Evolutionary conservation across 495 filamentous ascomycete genomes (phyloP), one percentile per base, ranked within the genome.

Genomic region (Umbilicaria muhlenbergii): DNA sequence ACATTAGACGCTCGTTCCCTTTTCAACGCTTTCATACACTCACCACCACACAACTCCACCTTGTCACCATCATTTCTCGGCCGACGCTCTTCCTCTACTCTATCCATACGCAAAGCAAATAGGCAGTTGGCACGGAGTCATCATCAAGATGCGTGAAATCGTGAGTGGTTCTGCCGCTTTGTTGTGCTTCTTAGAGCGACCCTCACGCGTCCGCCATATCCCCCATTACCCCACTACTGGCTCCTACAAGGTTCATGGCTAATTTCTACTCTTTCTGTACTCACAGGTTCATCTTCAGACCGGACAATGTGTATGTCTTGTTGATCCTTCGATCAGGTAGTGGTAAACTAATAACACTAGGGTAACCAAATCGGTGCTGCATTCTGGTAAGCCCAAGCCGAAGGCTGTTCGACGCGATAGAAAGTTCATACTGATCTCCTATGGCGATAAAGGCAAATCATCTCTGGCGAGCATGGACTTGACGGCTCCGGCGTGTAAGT

Each of bases 291-390:
- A 83, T 69, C 86, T 98, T 57, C 92, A 99, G 70, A 96, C 91
- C 70, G 91, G 92, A 69, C 91, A 98, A 79, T 93, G 86, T 70
- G 85, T 87, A 77, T 70, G 85, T 72, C 44, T 45, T 41, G 24
- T 31, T 46, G 24, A 8, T 38, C 51, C 47, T 33, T 13, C 24
- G 28, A n/a, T n/a, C 18, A 19, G 7, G 10, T 24, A 14, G n/a
- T 34, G 19, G 13, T 12, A 14, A 28, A 15, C 44, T 45, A 32
- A 48, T 10, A 6, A 16, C 12, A 48, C 61, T 61, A 94, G 83
- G 92, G 92, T 78, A 96, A 98, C 83, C 91, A 98, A 84, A 94
- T 96, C 57, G 92, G 91, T 85, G 91, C 91, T 71, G 92, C 91
- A 67, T 98, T 98, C 80, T 98, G 92, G 82, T 83, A 66, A 48